These are phyloP conservation scores for Cerioporus squamosus DNA, from an alignment of 1,284 basidiomycete species.

Conservation along the genomic window DNA sequence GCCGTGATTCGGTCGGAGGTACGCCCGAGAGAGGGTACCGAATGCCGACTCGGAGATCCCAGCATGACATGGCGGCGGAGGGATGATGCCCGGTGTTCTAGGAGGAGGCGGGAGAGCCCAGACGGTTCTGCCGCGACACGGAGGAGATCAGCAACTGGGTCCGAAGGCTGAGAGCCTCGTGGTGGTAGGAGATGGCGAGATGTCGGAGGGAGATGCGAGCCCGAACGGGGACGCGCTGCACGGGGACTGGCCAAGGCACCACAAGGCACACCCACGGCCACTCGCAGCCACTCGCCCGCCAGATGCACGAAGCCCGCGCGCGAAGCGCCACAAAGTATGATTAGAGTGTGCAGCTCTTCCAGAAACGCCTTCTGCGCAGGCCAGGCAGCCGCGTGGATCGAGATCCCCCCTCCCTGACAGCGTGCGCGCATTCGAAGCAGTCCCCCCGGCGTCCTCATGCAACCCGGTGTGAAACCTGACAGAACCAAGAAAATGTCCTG, in stretches of 20 bases:
- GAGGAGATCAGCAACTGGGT: slow-evolving; percentile 13
- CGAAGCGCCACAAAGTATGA: slow-evolving; percentile 15
- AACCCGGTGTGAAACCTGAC: background rate
- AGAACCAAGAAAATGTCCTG: background rate
- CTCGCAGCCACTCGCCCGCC: background rate
- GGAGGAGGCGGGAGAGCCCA: background rate
- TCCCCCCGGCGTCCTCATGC: background rate
- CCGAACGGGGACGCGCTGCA: background rate
- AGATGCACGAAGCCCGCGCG: background rate
- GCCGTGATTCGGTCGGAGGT: no score
- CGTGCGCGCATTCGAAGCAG: slow-evolving; percentile 3
- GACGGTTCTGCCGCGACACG: background rate
- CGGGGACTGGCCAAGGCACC: background rate
- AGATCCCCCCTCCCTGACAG: slow-evolving; percentile 13
- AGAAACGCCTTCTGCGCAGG: background rate
- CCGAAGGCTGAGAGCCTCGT: slow-evolving; percentile 23
- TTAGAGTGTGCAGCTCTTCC: slow-evolving; percentile 13
- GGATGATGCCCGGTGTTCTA: slow-evolving; percentile 2
- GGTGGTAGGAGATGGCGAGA: slow-evolving; percentile 11
- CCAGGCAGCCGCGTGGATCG: slow-evolving; percentile 6
- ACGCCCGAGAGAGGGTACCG: no score
- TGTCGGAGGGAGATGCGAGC: slow-evolving; percentile 9
- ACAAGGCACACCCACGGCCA: slow-evolving; percentile 7
- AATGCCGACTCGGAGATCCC: no score
- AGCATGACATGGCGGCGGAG: background rate